A percentile compares a stretch with the other conserved stretches of the same genome.
Evolutionary conservation across 2,329 filamentous ascomycete genomes (phyloP).

Genomic region (Cercospora zeina): DNA sequence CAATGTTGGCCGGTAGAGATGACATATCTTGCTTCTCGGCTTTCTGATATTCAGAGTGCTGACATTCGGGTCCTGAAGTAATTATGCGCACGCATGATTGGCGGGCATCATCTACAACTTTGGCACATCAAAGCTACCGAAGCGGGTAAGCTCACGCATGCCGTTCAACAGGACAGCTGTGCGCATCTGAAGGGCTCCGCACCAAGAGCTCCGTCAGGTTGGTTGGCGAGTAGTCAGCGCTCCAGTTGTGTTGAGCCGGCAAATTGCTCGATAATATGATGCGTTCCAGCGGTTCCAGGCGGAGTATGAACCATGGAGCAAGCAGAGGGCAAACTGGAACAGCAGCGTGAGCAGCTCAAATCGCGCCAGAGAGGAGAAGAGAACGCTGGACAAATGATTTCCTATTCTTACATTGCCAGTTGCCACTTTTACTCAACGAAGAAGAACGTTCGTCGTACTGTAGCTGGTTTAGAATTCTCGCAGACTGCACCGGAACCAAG

Average conservation of each 20-base stretch:
- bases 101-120: background rate
- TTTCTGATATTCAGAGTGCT: background rate
- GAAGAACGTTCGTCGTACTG: background rate
- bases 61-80: background rate
- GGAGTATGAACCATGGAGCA: background rate
- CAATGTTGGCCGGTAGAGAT: background rate
- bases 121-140: background rate
- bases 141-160: background rate
- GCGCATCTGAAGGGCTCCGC: background rate
- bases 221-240: background rate
- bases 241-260: background rate
- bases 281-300: background rate
- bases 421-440: background rate
- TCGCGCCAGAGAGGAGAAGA: background rate
- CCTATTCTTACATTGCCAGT: background rate
- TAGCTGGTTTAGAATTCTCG: background rate
- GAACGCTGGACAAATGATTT: background rate
- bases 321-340: background rate
- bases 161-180: background rate
- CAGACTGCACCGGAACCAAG: background rate
- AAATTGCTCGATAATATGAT: background rate
- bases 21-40: conserved; percentile 2
- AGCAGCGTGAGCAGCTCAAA: background rate
- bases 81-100: conserved; percentile 1
- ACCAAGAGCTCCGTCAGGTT: conserved; percentile 2